Conservation (phyloP, 768 basidiomycete species). For the Clitopilus passeckerianus region DNA sequence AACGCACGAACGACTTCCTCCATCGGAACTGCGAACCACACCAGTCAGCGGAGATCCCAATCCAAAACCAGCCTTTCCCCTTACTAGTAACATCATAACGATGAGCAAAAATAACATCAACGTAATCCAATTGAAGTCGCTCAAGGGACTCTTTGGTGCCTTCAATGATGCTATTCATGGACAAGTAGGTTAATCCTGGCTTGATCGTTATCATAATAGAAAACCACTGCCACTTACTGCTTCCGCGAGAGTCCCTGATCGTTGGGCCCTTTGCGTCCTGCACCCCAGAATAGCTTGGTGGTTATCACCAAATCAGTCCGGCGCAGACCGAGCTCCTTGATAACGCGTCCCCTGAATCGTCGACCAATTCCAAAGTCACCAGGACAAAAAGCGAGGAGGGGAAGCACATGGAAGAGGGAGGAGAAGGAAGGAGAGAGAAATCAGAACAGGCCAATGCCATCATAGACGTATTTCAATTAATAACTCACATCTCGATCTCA, state of each 20-base stretch:
- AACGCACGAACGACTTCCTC: constrained; percentile 81
- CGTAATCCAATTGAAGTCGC: constrained; percentile 71
- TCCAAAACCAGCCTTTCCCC: constrained; percentile 2
- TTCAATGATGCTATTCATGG: constrained; percentile 60
- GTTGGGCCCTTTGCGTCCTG: constrained; percentile 48
- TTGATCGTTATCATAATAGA: neutral
- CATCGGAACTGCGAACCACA: constrained; percentile 41
- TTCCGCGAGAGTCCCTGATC: constrained; percentile 52
- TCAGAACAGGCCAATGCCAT: neutral
- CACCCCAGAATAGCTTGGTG: constrained; percentile 83
- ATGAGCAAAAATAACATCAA: constrained; percentile 71
- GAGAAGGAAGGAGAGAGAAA: neutral
- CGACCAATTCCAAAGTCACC: neutral
- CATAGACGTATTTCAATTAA: neutral
- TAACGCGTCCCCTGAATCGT: constrained; percentile 53
- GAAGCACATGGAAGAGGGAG: neutral
- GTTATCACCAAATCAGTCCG: constrained; percentile 68
- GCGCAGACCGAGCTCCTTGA: constrained; percentile 65
- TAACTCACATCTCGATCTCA: constrained; percentile 64
- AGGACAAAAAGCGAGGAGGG: neutral
- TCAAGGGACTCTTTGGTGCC: constrained; percentile 62
- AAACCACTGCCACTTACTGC: constrained; percentile 37
- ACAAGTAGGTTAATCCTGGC: neutral
- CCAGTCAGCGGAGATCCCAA: neutral
- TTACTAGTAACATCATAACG: constrained; percentile 52